phyloP scores from a whole-genome alignment of 306 rosid genomes.

The Sphenostylis stenocarpa region DNA sequence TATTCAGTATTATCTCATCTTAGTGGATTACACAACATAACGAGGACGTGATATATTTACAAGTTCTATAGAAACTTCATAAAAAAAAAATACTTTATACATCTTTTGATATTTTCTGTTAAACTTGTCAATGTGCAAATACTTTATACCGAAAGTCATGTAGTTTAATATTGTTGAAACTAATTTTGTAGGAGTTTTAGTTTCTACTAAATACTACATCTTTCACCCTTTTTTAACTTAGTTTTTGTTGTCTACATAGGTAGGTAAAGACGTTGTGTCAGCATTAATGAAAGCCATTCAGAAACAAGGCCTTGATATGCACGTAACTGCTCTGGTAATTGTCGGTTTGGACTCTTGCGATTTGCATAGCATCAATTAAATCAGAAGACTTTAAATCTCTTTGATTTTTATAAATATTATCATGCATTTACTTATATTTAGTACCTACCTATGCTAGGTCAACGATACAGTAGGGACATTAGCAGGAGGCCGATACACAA shows the following conservation, averaged over 20 bases:
- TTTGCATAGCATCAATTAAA: not conserved
- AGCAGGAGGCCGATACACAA: conserved; percentile 79
- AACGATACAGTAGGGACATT: conserved; percentile 92
- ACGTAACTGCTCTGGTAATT: conserved; percentile 78
- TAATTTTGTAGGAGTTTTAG: no score
- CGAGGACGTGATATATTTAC: no score
- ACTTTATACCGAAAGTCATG: no score
- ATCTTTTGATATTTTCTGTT: no score
- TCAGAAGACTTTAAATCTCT: not conserved
- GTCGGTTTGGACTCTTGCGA: conserved; percentile 4
- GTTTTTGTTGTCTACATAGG: conserved; percentile 47
- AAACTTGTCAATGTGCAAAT: no score
- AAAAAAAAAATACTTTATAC: no score
- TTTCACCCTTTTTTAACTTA: conserved; percentile 11
- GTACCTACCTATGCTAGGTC: conserved; percentile 61
- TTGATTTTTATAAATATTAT: no score
- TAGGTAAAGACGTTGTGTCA: conserved; percentile 79
- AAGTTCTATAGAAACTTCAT: no score
- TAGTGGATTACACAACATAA: not conserved
- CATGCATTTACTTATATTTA: conserved; percentile 36
- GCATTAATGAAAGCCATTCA: conserved; percentile 66
- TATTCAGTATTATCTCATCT: not conserved
- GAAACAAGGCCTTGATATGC: conserved; percentile 79
- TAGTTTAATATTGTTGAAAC: no score
- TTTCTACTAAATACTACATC: no score